Base-by-base conservation (phyloP, 768 basidiomycete genomes). In the Leccinum longicurvipes region DNA sequence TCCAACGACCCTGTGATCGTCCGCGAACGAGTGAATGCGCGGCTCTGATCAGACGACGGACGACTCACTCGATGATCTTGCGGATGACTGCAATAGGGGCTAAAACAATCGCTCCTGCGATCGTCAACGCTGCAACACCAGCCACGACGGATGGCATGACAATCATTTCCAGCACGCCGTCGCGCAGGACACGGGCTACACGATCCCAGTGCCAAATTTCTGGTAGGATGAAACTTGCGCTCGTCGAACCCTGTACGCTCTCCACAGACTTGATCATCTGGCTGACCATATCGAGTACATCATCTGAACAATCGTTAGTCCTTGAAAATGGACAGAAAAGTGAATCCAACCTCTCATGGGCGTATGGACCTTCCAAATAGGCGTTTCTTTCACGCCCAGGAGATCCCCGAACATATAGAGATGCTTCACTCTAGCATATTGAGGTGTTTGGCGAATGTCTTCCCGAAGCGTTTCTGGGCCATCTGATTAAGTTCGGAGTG, bases 401-500 rank as follows among this genome's bases (percentile, higher is more conserved):
- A 60, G 48, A n/a, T 57, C 52, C 24, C 55, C 54, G 8, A 57
- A 60, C 24, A 60, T 25, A n/a, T 59, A 56, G 23, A 64, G 58
- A 28, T 64, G 62, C 14, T 55, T 65, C 12, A 65, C 41, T 27
- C 55, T 59, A 7, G 55, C 19, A 36, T 62, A 65, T 27, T 55
- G 52, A 25, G 36, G 15, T 6, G 47, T 54, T 27, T 57, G 60
- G 19, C 63, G 63, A 42, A 65, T 60, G 3, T 46, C 60, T 24
- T 65, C 53, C 19, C 64, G 64, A 12, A 65, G 54, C 27, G 42
- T 56, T 54, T 65, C 64, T 65, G 44, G 8, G 4, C 21, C 2
- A 45, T 47, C 5, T 25, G 4, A 19, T 59, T 15, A 42, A 24
- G 31, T 46, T 21, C 10, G 5, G 10, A 3, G 15, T 48, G 8